These are phyloP conservation scores for Penicillium sp. DNA, from an alignment of 2,329 filamentous ascomycete genomes.

Conservation along the genomic window DNA sequence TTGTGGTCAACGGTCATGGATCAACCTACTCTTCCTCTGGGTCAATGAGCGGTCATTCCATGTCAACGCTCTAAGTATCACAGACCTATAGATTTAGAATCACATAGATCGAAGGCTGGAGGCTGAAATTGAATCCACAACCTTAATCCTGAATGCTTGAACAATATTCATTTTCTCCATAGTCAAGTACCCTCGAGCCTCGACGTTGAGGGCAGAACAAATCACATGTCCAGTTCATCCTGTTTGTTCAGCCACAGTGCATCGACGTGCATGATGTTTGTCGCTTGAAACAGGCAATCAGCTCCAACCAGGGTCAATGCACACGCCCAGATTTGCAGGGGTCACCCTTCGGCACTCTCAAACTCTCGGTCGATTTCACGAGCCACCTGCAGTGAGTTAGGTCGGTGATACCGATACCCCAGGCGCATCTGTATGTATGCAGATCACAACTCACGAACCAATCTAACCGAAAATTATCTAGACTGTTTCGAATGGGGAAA, in stretches of 20 bases:
- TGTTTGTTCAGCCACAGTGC: neutral
- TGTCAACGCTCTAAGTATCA: no score
- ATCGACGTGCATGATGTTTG: neutral
- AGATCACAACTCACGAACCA: neutral
- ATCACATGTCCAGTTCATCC: conserved; percentile 6
- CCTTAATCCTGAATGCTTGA: neutral
- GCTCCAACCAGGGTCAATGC: neutral
- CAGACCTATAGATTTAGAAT: no score
- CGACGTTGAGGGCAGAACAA: neutral
- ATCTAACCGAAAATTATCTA: neutral
- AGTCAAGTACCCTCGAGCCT: no score
- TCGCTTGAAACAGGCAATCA: neutral
- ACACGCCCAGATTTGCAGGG: neutral
- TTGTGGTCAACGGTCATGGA: no score
- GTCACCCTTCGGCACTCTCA: neutral
- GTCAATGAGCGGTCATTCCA: no score
- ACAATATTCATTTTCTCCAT: neutral
- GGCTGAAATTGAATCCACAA: no score
- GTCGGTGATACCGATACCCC: conserved; percentile 6
- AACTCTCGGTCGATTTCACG: neutral
- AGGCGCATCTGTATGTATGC: conserved; percentile 5
- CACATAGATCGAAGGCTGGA: neutral
- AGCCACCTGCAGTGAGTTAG: neutral
- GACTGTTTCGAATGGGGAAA: neutral
- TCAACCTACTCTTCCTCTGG: no score